Conservation (phyloP, 441 rosid genomes). For the Rhodomyrtus psidioides region DNA sequence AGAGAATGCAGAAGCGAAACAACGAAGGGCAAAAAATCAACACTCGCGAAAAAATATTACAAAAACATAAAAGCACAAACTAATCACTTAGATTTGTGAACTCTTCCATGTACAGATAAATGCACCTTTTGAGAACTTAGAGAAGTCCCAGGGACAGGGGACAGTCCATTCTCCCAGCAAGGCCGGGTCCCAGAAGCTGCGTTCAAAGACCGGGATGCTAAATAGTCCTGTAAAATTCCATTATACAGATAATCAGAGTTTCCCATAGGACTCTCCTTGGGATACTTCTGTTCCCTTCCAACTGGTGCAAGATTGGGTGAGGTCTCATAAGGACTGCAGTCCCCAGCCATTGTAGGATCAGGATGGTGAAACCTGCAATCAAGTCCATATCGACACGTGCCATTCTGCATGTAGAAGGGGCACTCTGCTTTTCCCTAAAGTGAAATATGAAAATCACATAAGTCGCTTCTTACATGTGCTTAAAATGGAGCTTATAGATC, state of each 20-base stretch:
- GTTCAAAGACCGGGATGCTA: conserved; percentile 5
- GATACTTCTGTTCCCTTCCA: conserved; percentile 1
- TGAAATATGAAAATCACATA: neutral
- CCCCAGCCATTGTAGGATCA: conserved; percentile 18
- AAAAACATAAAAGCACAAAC: neutral
- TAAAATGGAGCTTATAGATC: neutral
- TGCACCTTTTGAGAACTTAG: conserved; percentile 14
- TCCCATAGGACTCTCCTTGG: conserved; percentile 3
- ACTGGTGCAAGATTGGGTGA: neutral
- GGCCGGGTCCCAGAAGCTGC: neutral
- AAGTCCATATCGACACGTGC: conserved; percentile 23
- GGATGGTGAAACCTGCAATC: conserved; percentile 27
- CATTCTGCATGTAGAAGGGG: conserved; percentile 21
- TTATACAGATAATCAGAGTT: neutral
- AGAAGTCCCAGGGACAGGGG: neutral
- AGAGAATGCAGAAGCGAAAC: neutral
- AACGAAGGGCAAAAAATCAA: neutral
- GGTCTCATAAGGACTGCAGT: neutral
- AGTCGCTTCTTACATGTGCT: neutral
- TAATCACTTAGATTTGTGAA: neutral
- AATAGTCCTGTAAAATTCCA: neutral
- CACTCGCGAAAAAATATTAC: neutral
- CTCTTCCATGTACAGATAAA: neutral
- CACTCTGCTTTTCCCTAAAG: conserved; percentile 24
- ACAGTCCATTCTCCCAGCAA: conserved; percentile 5